phyloP scores from a whole-genome alignment of 78 protist genomes.

The Speleostelium caveatum region DNA sequence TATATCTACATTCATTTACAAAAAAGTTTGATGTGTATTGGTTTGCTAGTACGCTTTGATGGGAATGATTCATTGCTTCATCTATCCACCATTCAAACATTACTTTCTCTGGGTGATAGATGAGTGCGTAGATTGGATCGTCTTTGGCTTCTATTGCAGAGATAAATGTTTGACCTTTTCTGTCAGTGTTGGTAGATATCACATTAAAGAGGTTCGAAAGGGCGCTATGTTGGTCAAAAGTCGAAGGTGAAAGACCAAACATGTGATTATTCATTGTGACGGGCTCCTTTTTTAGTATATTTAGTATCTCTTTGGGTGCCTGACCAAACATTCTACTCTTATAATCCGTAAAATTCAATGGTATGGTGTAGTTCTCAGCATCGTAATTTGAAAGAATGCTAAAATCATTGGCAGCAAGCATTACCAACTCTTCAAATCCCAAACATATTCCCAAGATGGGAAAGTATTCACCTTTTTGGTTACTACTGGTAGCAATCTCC shows the following conservation, averaged over 20 bases:
- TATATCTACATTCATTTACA: constrained; percentile 70
- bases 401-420: constrained; percentile 46
- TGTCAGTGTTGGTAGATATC: constrained; percentile 86
- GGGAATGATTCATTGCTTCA: constrained; percentile 74
- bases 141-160: constrained; percentile 86
- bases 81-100: constrained; percentile 83
- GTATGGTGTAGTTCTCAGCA: constrained; percentile 73
- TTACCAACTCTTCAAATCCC: constrained; percentile 84
- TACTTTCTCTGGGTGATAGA: constrained; percentile 94
- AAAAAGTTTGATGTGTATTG: constrained; percentile 79
- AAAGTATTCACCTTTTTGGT: constrained; percentile 69
- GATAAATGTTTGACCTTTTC: constrained; percentile 82
- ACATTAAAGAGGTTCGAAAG: constrained; percentile 75
- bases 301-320: constrained; percentile 4
- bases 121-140: constrained; percentile 87
- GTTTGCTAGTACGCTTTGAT: constrained; percentile 40
- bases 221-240: not conserved
- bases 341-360: constrained; percentile 61
- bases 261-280: constrained; percentile 88
- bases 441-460: constrained; percentile 94
- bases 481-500: constrained; percentile 4
- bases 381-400: constrained; percentile 66
- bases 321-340: constrained; percentile 5
- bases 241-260: constrained; percentile 81
- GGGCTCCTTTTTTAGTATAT: constrained; percentile 18